Conservation (phyloP, 2,329 filamentous ascomycete species). For the Fusarium mundagurra region DNA sequence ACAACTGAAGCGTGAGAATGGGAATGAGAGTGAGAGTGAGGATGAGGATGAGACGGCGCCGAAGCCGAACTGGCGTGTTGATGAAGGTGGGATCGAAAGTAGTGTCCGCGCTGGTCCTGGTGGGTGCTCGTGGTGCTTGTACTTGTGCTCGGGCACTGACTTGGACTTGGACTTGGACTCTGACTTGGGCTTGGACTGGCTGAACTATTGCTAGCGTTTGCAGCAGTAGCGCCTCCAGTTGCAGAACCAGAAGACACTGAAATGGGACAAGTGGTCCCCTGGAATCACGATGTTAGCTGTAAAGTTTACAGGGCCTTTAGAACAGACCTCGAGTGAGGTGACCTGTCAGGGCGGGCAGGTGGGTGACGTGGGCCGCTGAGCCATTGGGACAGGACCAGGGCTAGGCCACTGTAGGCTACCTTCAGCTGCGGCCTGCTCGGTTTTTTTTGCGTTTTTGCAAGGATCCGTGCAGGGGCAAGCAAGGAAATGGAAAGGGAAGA, state of each 20-base stretch:
- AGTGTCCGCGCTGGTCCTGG: slow-evolving; percentile 20
- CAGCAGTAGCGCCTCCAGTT: slow-evolving; percentile 11
- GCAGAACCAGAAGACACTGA: slow-evolving; percentile 10
- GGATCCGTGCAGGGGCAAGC: slow-evolving; percentile 26
- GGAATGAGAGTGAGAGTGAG: not conserved
- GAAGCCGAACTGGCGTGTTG: slow-evolving; percentile 32
- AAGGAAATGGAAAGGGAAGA: slow-evolving; percentile 12
- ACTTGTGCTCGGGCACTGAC: not conserved
- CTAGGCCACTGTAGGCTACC: not conserved
- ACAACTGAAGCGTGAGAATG: slow-evolving; percentile 29
- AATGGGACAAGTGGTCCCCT: slow-evolving; percentile 19
- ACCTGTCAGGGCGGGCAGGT: slow-evolving; percentile 40
- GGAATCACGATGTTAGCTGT: slow-evolving; percentile 27
- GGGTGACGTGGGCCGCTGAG: slow-evolving; percentile 43
- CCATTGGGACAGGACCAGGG: slow-evolving; percentile 23
- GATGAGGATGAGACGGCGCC: slow-evolving; percentile 8
- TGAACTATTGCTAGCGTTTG: slow-evolving; percentile 13
- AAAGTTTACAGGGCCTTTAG: not conserved
- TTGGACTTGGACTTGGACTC: not conserved
- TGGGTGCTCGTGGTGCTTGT: slow-evolving; percentile 10
- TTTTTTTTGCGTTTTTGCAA: slow-evolving; percentile 11
- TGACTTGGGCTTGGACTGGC: slow-evolving; percentile 2
- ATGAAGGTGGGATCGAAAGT: slow-evolving; percentile 37
- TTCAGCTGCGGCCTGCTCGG: not conserved
- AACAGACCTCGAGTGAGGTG: not conserved